Conservation (phyloP, 2,329 filamentous ascomycete genomes). For the Diaporthe citriasiana region DNA sequence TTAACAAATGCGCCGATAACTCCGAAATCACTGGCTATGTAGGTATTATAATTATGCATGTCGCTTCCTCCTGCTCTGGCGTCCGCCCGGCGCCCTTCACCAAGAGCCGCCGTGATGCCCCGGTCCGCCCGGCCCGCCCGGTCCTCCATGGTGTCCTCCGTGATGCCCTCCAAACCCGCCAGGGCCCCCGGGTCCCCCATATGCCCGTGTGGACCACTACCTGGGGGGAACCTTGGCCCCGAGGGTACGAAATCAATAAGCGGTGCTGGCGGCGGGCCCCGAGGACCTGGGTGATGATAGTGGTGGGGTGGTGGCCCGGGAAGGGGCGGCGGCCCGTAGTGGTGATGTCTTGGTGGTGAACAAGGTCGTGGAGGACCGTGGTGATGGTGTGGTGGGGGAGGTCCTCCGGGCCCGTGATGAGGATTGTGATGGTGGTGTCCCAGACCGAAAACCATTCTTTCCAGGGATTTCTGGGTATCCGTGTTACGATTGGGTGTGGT, state of each 20-base stretch:
- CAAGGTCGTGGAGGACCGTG: background rate
- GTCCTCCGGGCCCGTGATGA: constrained; percentile 5
- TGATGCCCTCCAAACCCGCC: background rate
- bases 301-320: constrained; percentile 16
- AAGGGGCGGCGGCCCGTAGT: background rate
- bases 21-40: background rate
- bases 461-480: background rate
- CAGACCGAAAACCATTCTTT: constrained; percentile 28
- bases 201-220: background rate
- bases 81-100: background rate
- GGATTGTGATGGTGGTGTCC: constrained; percentile 26
- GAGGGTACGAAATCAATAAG: background rate
- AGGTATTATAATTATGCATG: background rate
- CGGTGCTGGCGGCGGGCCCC: background rate
- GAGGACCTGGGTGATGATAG: background rate
- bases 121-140: background rate
- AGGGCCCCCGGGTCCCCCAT: background rate
- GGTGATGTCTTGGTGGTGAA: constrained; percentile 10
- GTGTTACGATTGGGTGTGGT: background rate
- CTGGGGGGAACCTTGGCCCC: background rate
- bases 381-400: background rate
- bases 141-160: background rate
- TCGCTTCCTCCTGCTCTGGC: background rate
- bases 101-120: constrained; percentile 4
- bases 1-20: background rate